phyloP scores from a whole-genome alignment of 2,329 filamentous ascomycete genomes.

The Paecilomyces sp. region DNA sequence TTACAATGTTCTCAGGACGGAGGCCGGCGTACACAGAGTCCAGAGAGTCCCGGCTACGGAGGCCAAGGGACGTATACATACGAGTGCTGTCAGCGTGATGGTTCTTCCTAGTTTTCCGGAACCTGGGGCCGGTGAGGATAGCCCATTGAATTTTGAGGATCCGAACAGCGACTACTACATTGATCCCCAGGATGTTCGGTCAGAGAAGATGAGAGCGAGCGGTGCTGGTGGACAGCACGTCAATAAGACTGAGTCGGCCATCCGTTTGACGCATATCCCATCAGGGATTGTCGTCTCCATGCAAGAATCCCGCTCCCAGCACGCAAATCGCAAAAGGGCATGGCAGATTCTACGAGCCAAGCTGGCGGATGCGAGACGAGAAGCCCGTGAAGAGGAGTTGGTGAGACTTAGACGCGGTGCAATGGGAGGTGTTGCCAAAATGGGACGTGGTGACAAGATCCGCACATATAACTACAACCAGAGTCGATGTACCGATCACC shows the following conservation, averaged over 20 bases:
- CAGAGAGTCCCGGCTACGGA: conserved; percentile 91
- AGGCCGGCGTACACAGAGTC: conserved; percentile 91
- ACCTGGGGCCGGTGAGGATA: conserved; percentile 41
- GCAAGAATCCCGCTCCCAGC: conserved; percentile 87
- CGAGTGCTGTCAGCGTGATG: conserved; percentile 84
- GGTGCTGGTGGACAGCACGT: conserved; percentile 96
- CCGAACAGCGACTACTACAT: conserved; percentile 90
- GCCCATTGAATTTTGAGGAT: conserved; percentile 62
- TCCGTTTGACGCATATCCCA: conserved; percentile 83
- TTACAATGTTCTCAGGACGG: conserved; percentile 74
- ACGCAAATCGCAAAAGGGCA: conserved; percentile 78
- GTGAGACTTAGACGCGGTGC: conserved; percentile 68
- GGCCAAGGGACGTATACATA: conserved; percentile 84
- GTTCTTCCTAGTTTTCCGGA: conserved; percentile 76
- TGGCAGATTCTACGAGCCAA: conserved; percentile 79
- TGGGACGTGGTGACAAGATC: conserved; percentile 89
- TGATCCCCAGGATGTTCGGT: conserved; percentile 70
- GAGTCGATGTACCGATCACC: conserved; percentile 81
- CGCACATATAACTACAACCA: conserved; percentile 79
- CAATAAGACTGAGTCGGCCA: conserved; percentile 95
- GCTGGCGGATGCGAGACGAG: conserved; percentile 70
- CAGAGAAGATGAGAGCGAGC: conserved; percentile 84
- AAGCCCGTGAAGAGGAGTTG: conserved; percentile 76
- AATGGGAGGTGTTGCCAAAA: conserved; percentile 66
- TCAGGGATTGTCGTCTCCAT: conserved; percentile 82